Evolutionary conservation across 2,329 filamentous ascomycete species (phyloP).

Genomic region (Aspergillus terreus): DNA sequence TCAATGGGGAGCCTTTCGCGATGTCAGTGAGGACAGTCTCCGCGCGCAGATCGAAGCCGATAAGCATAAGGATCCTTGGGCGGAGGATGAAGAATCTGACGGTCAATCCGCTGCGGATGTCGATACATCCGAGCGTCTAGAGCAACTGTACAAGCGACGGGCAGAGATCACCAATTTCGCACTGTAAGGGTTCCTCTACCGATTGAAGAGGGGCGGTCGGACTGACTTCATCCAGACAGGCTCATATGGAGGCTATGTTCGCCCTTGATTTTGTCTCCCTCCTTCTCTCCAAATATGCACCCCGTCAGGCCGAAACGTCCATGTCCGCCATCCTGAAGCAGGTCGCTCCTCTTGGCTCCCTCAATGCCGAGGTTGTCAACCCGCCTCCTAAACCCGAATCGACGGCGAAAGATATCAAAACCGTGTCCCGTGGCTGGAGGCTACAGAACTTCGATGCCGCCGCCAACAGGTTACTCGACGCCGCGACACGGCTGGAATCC

Average conservation of each 20-base stretch:
- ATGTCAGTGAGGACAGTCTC: conserved; percentile 70
- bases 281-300: conserved; percentile 75
- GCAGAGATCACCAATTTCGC: conserved; percentile 44
- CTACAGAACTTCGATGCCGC: conserved; percentile 72
- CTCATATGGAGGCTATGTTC: conserved; percentile 52
- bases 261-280: conserved; percentile 81
- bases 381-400: conserved; percentile 57
- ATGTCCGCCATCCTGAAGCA: conserved; percentile 69
- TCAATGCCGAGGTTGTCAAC: conserved; percentile 65
- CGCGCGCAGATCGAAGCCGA: conserved; percentile 60
- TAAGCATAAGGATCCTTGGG: conserved; percentile 47
- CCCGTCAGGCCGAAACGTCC: conserved; percentile 64
- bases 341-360: conserved; percentile 67
- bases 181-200: conserved; percentile 27
- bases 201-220: background rate
- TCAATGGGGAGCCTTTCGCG: conserved; percentile 77
- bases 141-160: conserved; percentile 42
- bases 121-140: conserved; percentile 36
- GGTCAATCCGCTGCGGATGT: conserved; percentile 26
- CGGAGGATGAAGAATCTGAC: conserved; percentile 44
- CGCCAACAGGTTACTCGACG: conserved; percentile 68
- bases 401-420: conserved; percentile 51
- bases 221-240: conserved; percentile 29
- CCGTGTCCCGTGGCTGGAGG: conserved; percentile 66
- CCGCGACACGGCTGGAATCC: conserved; percentile 67